phyloP scores from a whole-genome alignment of 176 grass and related monocot genomes.

The Dactylis glomerata region DNA sequence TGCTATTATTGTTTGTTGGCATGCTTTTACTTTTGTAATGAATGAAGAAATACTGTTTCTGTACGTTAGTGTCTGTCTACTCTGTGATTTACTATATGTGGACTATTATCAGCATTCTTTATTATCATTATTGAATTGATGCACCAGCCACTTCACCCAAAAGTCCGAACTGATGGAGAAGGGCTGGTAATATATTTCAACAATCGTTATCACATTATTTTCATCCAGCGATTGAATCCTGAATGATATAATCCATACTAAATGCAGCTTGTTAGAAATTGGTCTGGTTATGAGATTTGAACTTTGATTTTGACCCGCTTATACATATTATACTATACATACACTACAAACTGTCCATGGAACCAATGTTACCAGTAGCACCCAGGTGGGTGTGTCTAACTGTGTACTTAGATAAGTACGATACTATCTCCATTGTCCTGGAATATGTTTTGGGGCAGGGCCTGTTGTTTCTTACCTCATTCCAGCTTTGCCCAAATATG shows the following conservation, averaged over 20 bases:
- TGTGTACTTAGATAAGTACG: constrained; percentile 7
- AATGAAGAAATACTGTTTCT: not conserved
- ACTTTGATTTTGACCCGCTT: not conserved
- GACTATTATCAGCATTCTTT: not conserved
- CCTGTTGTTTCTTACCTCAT: not conserved
- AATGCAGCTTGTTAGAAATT: not conserved
- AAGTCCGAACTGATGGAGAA: no score
- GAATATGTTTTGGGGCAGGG: not conserved
- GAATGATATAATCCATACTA: not conserved
- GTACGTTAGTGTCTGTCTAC: not conserved
- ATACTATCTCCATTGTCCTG: not conserved
- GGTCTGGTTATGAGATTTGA: not conserved
- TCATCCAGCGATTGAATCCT: not conserved
- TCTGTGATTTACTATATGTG: not conserved
- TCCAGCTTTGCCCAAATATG: not conserved
- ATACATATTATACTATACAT: not conserved
- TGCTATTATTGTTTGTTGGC: not conserved
- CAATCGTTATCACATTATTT: not conserved
- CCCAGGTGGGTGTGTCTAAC: not conserved
- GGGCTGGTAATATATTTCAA: no score
- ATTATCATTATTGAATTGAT: not conserved
- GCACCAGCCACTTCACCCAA: no score
- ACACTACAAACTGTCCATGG: not conserved
- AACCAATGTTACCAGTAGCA: not conserved
- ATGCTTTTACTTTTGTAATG: not conserved